Evolutionary conservation across 805 yeast genomes (phyloP).

Genomic region (Yamadazyma philogaea): DNA sequence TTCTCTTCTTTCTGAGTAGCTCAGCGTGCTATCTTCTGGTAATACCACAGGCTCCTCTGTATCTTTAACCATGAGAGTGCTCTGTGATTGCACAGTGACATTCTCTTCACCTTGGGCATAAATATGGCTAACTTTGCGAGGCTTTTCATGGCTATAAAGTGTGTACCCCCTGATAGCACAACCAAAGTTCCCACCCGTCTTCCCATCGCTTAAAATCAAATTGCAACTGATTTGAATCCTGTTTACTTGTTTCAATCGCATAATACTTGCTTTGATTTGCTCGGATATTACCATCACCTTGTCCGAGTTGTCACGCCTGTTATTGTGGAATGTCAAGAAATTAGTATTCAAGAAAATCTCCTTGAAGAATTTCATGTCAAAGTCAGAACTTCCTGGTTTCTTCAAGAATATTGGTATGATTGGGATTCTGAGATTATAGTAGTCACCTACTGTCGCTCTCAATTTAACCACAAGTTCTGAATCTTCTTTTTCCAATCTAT

Average conservation of each 20-base stretch:
- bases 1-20: constrained; percentile 37
- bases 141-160: constrained; percentile 53
- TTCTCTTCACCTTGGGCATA: constrained; percentile 54
- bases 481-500: constrained; percentile 19
- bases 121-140: constrained; percentile 49
- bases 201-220: constrained; percentile 51
- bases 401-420: constrained; percentile 65
- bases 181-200: constrained; percentile 37
- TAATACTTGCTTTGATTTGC: constrained; percentile 46
- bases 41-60: constrained; percentile 47
- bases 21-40: constrained; percentile 26
- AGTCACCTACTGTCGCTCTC: constrained; percentile 57
- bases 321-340: constrained; percentile 24
- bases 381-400: constrained; percentile 21
- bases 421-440: constrained; percentile 49
- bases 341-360: constrained; percentile 55
- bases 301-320: background rate
- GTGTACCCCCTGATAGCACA: constrained; percentile 73
- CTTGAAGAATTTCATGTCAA: constrained; percentile 45
- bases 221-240: constrained; percentile 63
- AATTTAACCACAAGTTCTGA: constrained; percentile 45
- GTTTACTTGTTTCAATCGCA: constrained; percentile 57
- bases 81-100: constrained; percentile 46
- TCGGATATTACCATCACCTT: constrained; percentile 26
- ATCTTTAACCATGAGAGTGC: constrained; percentile 32